phyloP scores from a whole-genome alignment of 2,329 filamentous ascomycete species.

The Beauveria varroae region DNA sequence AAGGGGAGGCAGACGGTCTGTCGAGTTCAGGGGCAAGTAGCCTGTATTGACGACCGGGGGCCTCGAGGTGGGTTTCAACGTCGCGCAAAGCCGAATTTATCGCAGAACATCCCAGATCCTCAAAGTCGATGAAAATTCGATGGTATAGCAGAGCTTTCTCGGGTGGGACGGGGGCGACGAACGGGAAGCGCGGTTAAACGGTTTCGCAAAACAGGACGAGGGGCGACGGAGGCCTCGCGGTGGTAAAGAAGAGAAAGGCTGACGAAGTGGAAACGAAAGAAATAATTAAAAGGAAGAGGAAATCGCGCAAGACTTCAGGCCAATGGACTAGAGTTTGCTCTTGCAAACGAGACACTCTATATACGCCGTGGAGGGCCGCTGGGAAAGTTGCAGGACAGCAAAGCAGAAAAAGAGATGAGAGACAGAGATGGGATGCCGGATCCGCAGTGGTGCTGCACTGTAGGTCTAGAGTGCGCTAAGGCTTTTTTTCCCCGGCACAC shows the following conservation, averaged over 20 bases:
- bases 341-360: neutral
- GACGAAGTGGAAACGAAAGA: neutral
- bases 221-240: neutral
- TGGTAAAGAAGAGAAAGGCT: neutral
- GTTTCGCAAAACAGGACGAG: neutral
- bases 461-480: neutral
- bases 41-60: neutral
- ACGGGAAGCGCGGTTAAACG: neutral
- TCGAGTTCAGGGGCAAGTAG: constrained; percentile 1
- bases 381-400: neutral
- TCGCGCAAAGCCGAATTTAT: neutral
- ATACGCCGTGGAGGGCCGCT: neutral
- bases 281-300: neutral
- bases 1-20: neutral
- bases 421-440: neutral
- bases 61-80: neutral
- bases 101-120: neutral
- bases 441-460: neutral
- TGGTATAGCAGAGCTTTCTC: neutral
- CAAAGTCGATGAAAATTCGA: neutral
- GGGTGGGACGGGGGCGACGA: neutral
- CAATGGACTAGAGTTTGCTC: neutral
- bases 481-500: neutral
- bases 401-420: constrained; percentile 5
- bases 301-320: neutral